Evolutionary conservation across 345 rosid species (phyloP).

Genomic region (Aquilaria malaccensis): DNA sequence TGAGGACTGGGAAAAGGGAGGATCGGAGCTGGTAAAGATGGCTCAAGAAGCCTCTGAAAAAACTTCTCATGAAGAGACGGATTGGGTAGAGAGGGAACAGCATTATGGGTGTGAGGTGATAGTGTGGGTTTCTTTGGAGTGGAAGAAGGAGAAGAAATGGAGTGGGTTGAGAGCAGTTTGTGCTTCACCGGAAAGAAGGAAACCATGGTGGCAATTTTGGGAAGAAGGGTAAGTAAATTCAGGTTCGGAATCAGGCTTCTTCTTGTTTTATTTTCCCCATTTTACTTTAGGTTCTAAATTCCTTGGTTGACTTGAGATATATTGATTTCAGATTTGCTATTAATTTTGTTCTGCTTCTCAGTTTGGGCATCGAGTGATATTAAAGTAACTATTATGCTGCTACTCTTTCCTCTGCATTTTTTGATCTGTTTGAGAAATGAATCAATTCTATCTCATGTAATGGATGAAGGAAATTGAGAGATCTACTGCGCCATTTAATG

Average conservation of each 20-base stretch:
- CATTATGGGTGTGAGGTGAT: slow-evolving; percentile 48
- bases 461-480: too few relatives aligned
- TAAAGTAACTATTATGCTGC: too few relatives aligned
- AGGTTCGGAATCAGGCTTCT: slow-evolving; percentile 11
- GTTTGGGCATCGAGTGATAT: too few relatives aligned
- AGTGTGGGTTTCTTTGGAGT: slow-evolving; percentile 44
- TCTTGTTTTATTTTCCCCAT: too few relatives aligned
- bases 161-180: slow-evolving; percentile 52
- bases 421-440: too few relatives aligned
- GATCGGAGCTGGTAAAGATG: slow-evolving; percentile 13
- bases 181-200: slow-evolving; percentile 71
- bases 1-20: slow-evolving; percentile 7
- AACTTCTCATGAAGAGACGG: slow-evolving; percentile 44
- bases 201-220: slow-evolving; percentile 58
- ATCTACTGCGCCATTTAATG: too few relatives aligned
- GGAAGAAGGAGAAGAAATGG: slow-evolving; percentile 11
- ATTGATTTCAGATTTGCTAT: too few relatives aligned
- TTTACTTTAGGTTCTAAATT: too few relatives aligned
- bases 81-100: slow-evolving; percentile 22
- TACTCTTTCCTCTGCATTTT: too few relatives aligned
- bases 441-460: too few relatives aligned
- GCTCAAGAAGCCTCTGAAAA: slow-evolving; percentile 34
- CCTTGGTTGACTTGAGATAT: too few relatives aligned
- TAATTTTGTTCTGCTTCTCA: too few relatives aligned
- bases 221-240: slow-evolving; percentile 25